Percentiles rank a stretch among this genome's conserved stretches.
These are phyloP conservation scores for Cyathus olla DNA, from an alignment of 1,284 basidiomycete genomes.

Conservation along the genomic window DNA sequence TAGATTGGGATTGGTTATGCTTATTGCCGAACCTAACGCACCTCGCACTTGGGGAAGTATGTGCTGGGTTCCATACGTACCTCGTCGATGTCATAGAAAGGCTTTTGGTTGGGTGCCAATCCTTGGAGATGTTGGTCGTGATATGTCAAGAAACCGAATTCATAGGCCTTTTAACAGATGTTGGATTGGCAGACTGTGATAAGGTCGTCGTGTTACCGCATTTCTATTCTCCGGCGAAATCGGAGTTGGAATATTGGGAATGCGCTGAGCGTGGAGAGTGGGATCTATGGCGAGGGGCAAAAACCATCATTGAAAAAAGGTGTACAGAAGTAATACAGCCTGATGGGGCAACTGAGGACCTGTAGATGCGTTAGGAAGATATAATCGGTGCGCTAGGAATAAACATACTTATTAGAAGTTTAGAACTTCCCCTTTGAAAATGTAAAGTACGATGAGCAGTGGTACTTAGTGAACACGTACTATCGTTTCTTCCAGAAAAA, in stretches of 20 bases:
- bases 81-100: constrained; percentile 22
- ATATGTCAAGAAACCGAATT: constrained; percentile 30
- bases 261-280: constrained; percentile 23
- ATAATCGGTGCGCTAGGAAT: too few relatives aligned
- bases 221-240: constrained; percentile 28
- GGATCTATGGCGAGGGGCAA: constrained; percentile 30
- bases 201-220: constrained; percentile 29
- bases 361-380: too few relatives aligned
- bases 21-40: constrained; percentile 40
- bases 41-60: constrained; percentile 38
- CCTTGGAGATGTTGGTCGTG: constrained; percentile 31
- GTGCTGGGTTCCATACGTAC: constrained; percentile 14
- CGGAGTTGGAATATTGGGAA: constrained; percentile 34
- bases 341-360: too few relatives aligned
- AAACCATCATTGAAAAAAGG: constrained; percentile 6
- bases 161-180: constrained; percentile 12
- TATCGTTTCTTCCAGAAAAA: too few relatives aligned
- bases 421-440: too few relatives aligned
- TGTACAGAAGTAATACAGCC: too few relatives aligned
- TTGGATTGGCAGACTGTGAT: constrained; percentile 10
- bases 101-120: constrained; percentile 21
- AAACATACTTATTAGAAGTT: too few relatives aligned
- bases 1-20: constrained; percentile 35
- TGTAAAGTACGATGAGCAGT: too few relatives aligned
- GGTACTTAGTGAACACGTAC: too few relatives aligned